These are phyloP conservation scores for Talaromyces albobiverticillius DNA, from an alignment of 2,329 filamentous ascomycete genomes.

Conservation along the genomic window DNA sequence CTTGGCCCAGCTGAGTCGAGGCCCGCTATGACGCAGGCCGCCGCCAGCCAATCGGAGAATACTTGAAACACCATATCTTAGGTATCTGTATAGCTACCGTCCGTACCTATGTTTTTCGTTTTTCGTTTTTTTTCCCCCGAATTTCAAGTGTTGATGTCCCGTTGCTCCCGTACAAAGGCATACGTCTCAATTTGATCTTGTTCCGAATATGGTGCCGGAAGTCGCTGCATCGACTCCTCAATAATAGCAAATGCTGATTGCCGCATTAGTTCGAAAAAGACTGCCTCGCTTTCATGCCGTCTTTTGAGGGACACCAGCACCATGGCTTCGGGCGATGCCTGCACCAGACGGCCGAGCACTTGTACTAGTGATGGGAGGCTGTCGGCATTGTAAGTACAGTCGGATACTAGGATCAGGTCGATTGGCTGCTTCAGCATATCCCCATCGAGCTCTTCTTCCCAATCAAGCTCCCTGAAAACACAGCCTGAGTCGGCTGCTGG, in stretches of 20 bases:
- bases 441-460: conserved; percentile 54
- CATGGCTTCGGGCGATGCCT: conserved; percentile 48
- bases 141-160: no score
- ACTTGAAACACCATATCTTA: no score
- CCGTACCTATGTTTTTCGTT: no score
- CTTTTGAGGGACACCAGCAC: conserved; percentile 65
- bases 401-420: conserved; percentile 63
- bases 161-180: conserved; percentile 8
- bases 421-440: conserved; percentile 37
- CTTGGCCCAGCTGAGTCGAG: not conserved
- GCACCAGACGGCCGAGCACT: conserved; percentile 51
- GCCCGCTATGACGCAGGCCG: no score
- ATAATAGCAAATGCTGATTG: conserved; percentile 32
- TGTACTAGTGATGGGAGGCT: conserved; percentile 62
- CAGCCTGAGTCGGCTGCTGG: conserved; percentile 43
- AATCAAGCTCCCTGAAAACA: conserved; percentile 58
- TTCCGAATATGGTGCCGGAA: conserved; percentile 28
- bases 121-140: no score
- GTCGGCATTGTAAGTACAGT: conserved; percentile 72
- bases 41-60: conserved; percentile 4
- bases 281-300: conserved; percentile 62
- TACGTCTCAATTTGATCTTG: conserved; percentile 15
- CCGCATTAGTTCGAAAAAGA: conserved; percentile 63
- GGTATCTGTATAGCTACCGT: no score
- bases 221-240: conserved; percentile 30